Base-by-base conservation (phyloP, 2,329 filamentous ascomycete genomes). In the Aureobasidium sp. region DNA sequence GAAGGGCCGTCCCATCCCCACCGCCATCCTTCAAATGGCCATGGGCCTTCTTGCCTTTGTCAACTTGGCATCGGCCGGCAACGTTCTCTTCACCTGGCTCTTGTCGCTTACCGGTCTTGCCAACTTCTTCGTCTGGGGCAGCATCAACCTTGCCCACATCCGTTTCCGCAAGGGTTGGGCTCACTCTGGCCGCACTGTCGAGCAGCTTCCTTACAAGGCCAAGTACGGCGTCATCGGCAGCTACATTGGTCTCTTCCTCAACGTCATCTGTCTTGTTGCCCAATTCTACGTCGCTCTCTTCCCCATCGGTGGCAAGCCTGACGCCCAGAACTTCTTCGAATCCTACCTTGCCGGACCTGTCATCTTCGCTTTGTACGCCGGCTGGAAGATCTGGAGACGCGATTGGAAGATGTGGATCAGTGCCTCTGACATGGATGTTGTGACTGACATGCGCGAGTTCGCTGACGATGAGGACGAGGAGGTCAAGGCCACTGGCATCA, bases 61-160 rank as follows among this genome's bases (percentile, higher is more conserved):
- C 55, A 74, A 75, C 65, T 67, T 67, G 11, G 87, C 87, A 64
- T 85, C 86, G 59, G 72, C 84, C 64, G 80, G 88, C 66, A 77
- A 77, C 27, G 74, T 78, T 39, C 84, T 89, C 6, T 88, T 95
- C 64, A 81, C 83, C 67, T 95, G 91, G 90, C 82, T 95, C 71
- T 79, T 88, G 45, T 82, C 87, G 64, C 79, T 89, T 50, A 88
- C 86, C 1, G 87, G 85, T 53, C 79, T 90, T 30, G 87, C 85
- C 14, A 85, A 83, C 54, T 81, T 90, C 69, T 89, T 91, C 76
- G 90, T 87, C 11, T 91, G 89, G 88, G 84, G 81, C 55, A 89
- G 88, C 66, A 92, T 96, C 72, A 95, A 90, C 73, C 76, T 94
- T 16, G 83, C 87, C 30, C 91, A 96, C 75, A 94, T 96, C 70